A percentile compares a stretch with the other conserved stretches of the same genome.
Conservation (phyloP, 2,329 filamentous ascomycete species). For the Xylaria sp. region DNA sequence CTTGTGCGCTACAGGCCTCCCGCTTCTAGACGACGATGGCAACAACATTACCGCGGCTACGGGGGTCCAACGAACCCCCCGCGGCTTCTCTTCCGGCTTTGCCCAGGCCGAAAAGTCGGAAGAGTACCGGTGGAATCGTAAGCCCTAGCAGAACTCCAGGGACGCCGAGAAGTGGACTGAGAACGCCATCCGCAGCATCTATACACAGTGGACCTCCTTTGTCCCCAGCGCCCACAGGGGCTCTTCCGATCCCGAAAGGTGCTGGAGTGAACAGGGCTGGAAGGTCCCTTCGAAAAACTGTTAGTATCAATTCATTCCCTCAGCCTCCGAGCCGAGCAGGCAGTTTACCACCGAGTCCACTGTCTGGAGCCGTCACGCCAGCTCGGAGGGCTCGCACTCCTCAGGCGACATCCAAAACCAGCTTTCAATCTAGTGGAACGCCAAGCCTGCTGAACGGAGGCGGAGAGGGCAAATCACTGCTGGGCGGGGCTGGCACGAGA, state of each 20-base stretch:
- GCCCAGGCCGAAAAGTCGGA: conserved; percentile 77
- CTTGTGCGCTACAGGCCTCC: conserved; percentile 27
- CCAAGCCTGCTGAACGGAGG: conserved; percentile 83
- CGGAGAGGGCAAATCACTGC: conserved; percentile 79
- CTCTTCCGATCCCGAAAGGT: conserved; percentile 66
- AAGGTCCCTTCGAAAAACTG: conserved; percentile 82
- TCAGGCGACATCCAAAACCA: conserved; percentile 62
- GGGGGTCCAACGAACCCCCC: conserved; percentile 76
- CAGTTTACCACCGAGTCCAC: conserved; percentile 71
- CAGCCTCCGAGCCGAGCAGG: conserved; percentile 79
- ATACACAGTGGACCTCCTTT: conserved; percentile 59
- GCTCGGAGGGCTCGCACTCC: conserved; percentile 65
- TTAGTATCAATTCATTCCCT: conserved; percentile 94
- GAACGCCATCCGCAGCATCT: conserved; percentile 66
- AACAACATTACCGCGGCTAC: conserved; percentile 73
- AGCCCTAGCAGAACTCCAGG: conserved; percentile 56
- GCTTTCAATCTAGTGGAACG: conserved; percentile 62
- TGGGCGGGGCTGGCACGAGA: conserved; percentile 67
- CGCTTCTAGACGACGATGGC: conserved; percentile 56
- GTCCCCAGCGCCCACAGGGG: conserved; percentile 62
- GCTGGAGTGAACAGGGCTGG: conserved; percentile 66
- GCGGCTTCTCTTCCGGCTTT: conserved; percentile 77
- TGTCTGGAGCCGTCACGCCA: conserved; percentile 58
- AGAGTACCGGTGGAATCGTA: conserved; percentile 65
- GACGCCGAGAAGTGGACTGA: conserved; percentile 67